Evolutionary conservation across 768 basidiomycete genomes (phyloP).

Genomic region (Hygrophoropsis aurantiaca): DNA sequence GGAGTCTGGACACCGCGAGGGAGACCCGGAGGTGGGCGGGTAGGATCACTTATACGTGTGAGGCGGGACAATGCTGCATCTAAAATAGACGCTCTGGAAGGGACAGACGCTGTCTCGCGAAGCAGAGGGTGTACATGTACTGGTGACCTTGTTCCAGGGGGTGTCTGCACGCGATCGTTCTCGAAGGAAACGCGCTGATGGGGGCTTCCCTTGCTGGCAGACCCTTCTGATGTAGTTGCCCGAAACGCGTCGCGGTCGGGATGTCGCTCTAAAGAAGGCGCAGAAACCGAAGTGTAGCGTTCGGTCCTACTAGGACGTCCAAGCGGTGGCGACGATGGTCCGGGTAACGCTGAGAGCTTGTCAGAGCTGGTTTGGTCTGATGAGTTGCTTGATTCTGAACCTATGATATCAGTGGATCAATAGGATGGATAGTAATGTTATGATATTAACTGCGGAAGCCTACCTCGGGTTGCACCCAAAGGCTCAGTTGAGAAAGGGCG

Average conservation of each 20-base stretch:
- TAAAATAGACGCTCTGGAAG: slow-evolving; percentile 5
- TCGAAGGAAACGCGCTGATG: slow-evolving; percentile 57
- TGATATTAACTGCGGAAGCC: not conserved
- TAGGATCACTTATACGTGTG: slow-evolving; percentile 7
- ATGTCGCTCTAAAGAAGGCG: slow-evolving; percentile 36
- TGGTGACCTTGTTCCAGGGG: slow-evolving; percentile 34
- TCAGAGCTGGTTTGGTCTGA: slow-evolving; percentile 44
- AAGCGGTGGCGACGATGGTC: slow-evolving; percentile 32
- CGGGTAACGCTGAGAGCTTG: slow-evolving; percentile 40
- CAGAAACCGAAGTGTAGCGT: slow-evolving; percentile 34
- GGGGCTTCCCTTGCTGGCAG: slow-evolving; percentile 43
- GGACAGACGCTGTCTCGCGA: slow-evolving; percentile 12
- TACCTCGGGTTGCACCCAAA: slow-evolving; percentile 12
- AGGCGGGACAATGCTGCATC: slow-evolving; percentile 4
- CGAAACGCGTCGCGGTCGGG: slow-evolving; percentile 17
- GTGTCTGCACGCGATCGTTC: slow-evolving; percentile 41
- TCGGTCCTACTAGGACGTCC: slow-evolving; percentile 32
- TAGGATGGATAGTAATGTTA: no score
- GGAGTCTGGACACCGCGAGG: slow-evolving; percentile 12
- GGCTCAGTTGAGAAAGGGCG: not conserved
- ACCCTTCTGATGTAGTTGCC: slow-evolving; percentile 35
- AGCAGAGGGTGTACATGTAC: slow-evolving; percentile 29
- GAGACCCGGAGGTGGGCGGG: slow-evolving; percentile 3
- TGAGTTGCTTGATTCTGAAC: slow-evolving; percentile 3
- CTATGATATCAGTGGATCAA: slow-evolving; percentile 8